Base-by-base conservation (phyloP, 768 basidiomycete genomes). In the Coprinopsis cinerea region DNA sequence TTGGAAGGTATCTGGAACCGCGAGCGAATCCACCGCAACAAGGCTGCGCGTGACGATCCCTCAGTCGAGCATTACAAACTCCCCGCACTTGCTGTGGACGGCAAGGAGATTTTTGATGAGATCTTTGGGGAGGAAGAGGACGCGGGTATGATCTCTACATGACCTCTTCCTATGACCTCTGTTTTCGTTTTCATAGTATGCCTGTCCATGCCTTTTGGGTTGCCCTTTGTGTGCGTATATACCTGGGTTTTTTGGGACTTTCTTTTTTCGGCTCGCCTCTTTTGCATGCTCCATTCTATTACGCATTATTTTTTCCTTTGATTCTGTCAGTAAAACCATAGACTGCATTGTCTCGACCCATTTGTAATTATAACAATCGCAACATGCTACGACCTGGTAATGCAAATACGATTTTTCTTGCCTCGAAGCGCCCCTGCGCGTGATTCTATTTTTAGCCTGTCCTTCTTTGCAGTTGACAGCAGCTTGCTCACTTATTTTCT, bases 1-100 rank as follows among this genome's bases (percentile, higher is more conserved):
- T 67, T 99, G 57, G 87, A 88, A 63, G 76, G 74, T 44, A 89
- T 95, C 35, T 98, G 92, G 88, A 85, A 89, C 52, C 81, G 85
- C 53, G 92, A 95, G 67, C 81, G 85, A 48, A 73, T 83, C 55
- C 73, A 79, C 50, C 73, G 85, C 56, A 79, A 82, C 55, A 85
- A 87, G 67, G 63, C 67, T 17, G 72, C 76, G 30, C 71, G 82
- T 23, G 84, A 87, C 48, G 77, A 82, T 58, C 69, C 77, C 30
- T 70, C 67, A 3, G 60, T 65, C 17, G 66, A 66, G 44, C 66
- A 66, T 15, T 67, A 64, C 36, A 79, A 82, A 52, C 76, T 92
- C 2, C 78, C 84, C 28, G 76, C 84, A 22, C 67, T 92, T 52
- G 67, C 78, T 32, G 71, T 74, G 23, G 83, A 89, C 41, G 88